Evolutionary conservation across 2,329 filamentous ascomycete genomes (phyloP).

Genomic region (Colletotrichum incanum): DNA sequence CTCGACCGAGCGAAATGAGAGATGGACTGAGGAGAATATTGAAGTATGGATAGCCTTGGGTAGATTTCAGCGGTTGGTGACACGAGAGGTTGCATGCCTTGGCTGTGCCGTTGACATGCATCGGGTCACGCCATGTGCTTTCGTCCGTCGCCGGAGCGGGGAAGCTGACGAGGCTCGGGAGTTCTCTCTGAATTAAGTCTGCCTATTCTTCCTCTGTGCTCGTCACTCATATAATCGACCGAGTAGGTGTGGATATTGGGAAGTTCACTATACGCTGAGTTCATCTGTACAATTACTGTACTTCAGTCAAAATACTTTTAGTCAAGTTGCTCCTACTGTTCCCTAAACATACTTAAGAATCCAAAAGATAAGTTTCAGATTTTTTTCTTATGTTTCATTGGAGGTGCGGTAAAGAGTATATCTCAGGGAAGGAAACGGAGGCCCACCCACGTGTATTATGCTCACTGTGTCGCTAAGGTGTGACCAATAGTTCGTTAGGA

Average conservation of each 20-base stretch:
- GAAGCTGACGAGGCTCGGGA: not conserved
- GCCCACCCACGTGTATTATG: too few relatives aligned
- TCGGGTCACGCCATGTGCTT: slow-evolving; percentile 6
- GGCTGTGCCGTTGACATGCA: slow-evolving; percentile 10
- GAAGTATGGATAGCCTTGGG: too few relatives aligned
- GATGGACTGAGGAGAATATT: not conserved
- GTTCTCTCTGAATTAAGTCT: not conserved
- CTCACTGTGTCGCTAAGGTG: too few relatives aligned
- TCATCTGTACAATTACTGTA: not conserved
- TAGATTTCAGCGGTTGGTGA: not conserved
- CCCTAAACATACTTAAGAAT: not conserved
- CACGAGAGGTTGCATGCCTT: slow-evolving; percentile 1
- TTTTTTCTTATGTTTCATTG: not conserved
- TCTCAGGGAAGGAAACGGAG: not conserved
- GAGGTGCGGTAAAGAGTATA: too few relatives aligned
- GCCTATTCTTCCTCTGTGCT: not conserved
- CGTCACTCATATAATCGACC: too few relatives aligned
- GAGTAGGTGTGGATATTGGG: not conserved
- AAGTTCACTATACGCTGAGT: not conserved
- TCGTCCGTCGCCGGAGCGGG: slow-evolving; percentile 1
- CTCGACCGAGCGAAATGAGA: not conserved
- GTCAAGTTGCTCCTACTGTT: not conserved
- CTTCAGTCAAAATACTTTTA: not conserved
- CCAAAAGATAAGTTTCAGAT: too few relatives aligned
- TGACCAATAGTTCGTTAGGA: too few relatives aligned